These are phyloP conservation scores for Lolium perenne DNA, from an alignment of 176 grass and related monocot species.

Conservation along the genomic window DNA sequence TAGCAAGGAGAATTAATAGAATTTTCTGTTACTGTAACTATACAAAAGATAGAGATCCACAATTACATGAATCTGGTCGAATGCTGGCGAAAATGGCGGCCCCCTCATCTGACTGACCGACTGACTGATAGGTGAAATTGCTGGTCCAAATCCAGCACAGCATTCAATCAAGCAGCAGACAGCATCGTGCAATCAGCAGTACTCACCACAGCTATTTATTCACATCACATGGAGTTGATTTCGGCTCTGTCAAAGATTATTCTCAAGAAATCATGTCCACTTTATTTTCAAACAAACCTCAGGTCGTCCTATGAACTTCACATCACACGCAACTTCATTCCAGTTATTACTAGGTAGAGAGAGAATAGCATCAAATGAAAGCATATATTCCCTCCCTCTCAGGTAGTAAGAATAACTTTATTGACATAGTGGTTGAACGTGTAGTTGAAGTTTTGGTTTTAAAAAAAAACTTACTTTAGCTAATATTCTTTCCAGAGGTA, in stretches of 20 bases:
- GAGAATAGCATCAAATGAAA: conserved; percentile 23
- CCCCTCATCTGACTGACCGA: background rate
- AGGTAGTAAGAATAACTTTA: background rate
- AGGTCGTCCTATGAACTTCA: background rate
- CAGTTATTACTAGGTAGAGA: background rate
- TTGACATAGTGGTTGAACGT: background rate
- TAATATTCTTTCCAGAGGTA: background rate
- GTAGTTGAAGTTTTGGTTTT: conserved; percentile 1
- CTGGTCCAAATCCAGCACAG: conserved; percentile 19
- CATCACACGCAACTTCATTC: background rate
- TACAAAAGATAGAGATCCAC: background rate
- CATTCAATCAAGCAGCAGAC: conserved; percentile 25
- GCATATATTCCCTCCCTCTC: conserved; percentile 23
- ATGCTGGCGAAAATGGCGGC: background rate
- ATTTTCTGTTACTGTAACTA: background rate
- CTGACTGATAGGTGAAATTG: background rate
- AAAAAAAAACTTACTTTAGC: background rate
- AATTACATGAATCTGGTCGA: background rate
- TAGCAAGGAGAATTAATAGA: background rate
- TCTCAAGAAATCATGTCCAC: background rate
- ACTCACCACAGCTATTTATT: background rate
- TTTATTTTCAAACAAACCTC: conserved; percentile 15
- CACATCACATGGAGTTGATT: background rate
- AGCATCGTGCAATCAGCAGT: conserved; percentile 23
- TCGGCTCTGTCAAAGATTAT: background rate